Base-by-base conservation (phyloP, 2,329 filamentous ascomycete genomes). In the Cercospora brassicicola region DNA sequence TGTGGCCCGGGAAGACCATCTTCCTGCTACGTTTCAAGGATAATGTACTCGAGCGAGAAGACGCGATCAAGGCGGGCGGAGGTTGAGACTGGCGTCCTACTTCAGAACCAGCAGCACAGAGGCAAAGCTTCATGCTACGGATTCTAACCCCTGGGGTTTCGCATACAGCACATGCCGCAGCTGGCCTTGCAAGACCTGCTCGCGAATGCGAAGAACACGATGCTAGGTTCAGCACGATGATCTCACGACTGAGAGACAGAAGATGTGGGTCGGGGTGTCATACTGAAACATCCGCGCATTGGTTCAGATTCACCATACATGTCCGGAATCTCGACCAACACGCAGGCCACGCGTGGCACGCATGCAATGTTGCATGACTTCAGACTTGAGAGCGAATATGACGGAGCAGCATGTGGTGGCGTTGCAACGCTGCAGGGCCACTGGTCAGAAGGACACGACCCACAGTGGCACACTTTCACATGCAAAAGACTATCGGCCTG, bases 1-100 rank as follows among this genome's bases (percentile, higher is more conserved):
- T 98, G 88, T 98, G 94, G 94, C 95, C 95, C 0, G 92, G 92
- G 36, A 92, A 95, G 84, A 99, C 95, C 53, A 94, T 99, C 33
- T 99, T 97, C 78, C 80, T 99, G 79, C 89, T 99, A 77, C 93
- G 94, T 81, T 99, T 99, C 78, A 89, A 92, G 72, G 85, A 89
- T n/a, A 91, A 93, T 79, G 94, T 98, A 51, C 84, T 98, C 79
- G 94, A 98, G 83, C 85, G 95, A 78, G 95, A 99, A 84, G 90
- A 90, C 69, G 76, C 75, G 30, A 71, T 79, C 53, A 79, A 79
- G 64, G 74, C 75, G 56, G 72, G 74, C 39, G 75, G 75, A 64
- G 73, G 75, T 48, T 75, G 73, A 68, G 13, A 62, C 42, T 31
- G 15, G 56, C 39, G 26, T 15, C 4, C 3, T 15, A 61, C 0